These are phyloP conservation scores for Ascochyta rabiei DNA, from an alignment of 2,329 filamentous ascomycete species.

Conservation along the genomic window DNA sequence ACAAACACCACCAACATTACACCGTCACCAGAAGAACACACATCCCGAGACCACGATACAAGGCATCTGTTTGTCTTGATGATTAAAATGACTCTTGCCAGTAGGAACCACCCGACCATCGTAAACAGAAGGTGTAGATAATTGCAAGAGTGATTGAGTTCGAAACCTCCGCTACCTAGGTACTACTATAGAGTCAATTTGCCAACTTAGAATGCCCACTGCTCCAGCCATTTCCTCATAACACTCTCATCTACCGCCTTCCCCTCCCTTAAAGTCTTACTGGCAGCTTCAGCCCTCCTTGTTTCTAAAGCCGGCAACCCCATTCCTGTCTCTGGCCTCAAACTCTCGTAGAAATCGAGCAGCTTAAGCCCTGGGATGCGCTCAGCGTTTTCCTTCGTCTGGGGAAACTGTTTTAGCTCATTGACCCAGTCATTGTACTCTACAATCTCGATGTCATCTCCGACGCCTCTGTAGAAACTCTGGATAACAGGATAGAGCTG, in stretches of 20 bases:
- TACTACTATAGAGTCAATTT: too few relatives aligned
- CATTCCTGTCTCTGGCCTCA: neutral
- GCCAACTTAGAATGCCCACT: slow-evolving; percentile 3
- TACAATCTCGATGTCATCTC: neutral
- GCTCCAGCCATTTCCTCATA: slow-evolving; percentile 7
- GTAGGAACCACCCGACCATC: too few relatives aligned
- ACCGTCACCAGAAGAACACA: too few relatives aligned
- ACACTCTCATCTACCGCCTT: neutral
- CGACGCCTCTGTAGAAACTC: neutral
- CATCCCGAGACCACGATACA: too few relatives aligned
- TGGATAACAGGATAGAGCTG: slow-evolving; percentile 7
- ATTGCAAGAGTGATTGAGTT: too few relatives aligned
- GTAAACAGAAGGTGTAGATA: too few relatives aligned
- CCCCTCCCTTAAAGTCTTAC: neutral
- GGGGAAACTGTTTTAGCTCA: slow-evolving; percentile 8
- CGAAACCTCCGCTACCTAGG: too few relatives aligned
- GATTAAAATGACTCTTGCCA: too few relatives aligned
- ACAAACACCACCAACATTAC: too few relatives aligned
- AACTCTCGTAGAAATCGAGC: slow-evolving; percentile 14
- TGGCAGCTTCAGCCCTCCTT: neutral
- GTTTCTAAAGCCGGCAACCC: slow-evolving; percentile 13
- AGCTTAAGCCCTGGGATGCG: slow-evolving; percentile 13
- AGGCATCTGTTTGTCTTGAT: too few relatives aligned
- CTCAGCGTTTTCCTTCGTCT: slow-evolving; percentile 19
- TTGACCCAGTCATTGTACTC: slow-evolving; percentile 13